Percentiles rank a stretch among this genome's conserved stretches.
phyloP scores from a whole-genome alignment of 768 basidiomycete species.

The Hericium alpestre region DNA sequence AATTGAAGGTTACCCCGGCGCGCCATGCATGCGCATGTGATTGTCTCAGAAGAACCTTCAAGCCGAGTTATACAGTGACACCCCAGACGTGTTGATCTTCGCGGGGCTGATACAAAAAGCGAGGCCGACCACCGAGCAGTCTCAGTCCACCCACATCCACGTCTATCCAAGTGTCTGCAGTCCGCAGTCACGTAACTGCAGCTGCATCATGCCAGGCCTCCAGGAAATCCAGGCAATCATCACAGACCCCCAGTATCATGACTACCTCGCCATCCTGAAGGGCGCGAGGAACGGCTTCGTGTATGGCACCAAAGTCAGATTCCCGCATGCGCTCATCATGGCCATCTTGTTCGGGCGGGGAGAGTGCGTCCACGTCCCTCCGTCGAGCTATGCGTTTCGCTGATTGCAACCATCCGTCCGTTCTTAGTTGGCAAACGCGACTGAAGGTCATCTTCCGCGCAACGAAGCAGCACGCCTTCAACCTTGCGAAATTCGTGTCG shows the following conservation, averaged over 20 bases:
- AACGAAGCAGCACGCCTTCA: constrained; percentile 83
- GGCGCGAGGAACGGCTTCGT: constrained; percentile 87
- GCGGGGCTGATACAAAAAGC: no score
- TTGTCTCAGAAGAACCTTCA: no score
- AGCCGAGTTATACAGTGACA: no score
- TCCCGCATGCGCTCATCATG: constrained; percentile 96
- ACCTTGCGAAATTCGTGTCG: constrained; percentile 89
- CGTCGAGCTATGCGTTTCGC: constrained; percentile 1
- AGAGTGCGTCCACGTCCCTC: constrained; percentile 48
- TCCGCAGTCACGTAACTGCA: no score
- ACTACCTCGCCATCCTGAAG: constrained; percentile 87
- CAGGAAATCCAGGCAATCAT: constrained; percentile 27
- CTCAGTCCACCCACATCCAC: no score
- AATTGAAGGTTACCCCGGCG: no score
- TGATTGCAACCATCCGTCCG: not conserved
- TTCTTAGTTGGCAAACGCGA: constrained; percentile 60
- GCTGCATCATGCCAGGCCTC: constrained; percentile 16
- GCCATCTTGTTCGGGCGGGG: constrained; percentile 87
- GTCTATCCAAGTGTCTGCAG: no score
- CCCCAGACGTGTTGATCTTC: no score
- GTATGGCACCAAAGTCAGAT: constrained; percentile 84
- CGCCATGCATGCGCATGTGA: no score
- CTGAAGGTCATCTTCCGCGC: constrained; percentile 62
- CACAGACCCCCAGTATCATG: constrained; percentile 70
- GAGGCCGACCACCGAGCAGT: no score